Base-by-base conservation (phyloP, 2,329 filamentous ascomycete species). In the Sporothrix globosa region DNA sequence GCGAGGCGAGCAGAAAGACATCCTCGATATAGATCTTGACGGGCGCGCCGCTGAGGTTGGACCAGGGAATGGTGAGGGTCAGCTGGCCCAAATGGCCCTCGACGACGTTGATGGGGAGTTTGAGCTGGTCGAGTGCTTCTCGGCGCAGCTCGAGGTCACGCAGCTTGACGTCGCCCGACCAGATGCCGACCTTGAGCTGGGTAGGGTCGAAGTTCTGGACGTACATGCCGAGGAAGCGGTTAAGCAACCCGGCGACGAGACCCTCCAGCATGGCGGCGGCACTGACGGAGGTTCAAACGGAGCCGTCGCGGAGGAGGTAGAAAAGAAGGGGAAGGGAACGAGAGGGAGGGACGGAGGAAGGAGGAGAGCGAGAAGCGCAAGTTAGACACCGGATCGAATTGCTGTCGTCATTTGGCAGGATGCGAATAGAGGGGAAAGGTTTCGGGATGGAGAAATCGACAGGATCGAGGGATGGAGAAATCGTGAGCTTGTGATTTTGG, bases 201-300 rank as follows among this genome's bases (percentile, higher is more conserved):
- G 93, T 91, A 69, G 96, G 93, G 81, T 99, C 96, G 80, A 99
- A 99, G 82, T 99, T 98, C 87, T 97, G 94, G 81, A 99, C 95
- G 81, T 99, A 99, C 91, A 98, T 97, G 86, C 96, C 96, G 88
- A 99, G 84, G 83, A 99, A 98, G 84, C 96, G 92, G 85, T 99
- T 99, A 77, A 99, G 90, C 85, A 99, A 86, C 82, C 95, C 96
- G 77, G 96, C 93, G 74, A 98, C 96, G 76, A 99, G 87, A 76
- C 94, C 92, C 87, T 99, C 96, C 83, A 99, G 89, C 96, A 99
- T 99, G 77, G 80, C 86, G 85, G 83, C 80, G 80, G 80, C 76
- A 76, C 34, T 14, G 54, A 50, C 17, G n/a, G 48, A 30, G 24
- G 24, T 46, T 53, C 21, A 39, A 58, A 6, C 44, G 17, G 56